A percentile compares a stretch with the other conserved stretches of the same genome.
Conservation (phyloP, 768 basidiomycete genomes). For the Rubroboletus satanas region DNA sequence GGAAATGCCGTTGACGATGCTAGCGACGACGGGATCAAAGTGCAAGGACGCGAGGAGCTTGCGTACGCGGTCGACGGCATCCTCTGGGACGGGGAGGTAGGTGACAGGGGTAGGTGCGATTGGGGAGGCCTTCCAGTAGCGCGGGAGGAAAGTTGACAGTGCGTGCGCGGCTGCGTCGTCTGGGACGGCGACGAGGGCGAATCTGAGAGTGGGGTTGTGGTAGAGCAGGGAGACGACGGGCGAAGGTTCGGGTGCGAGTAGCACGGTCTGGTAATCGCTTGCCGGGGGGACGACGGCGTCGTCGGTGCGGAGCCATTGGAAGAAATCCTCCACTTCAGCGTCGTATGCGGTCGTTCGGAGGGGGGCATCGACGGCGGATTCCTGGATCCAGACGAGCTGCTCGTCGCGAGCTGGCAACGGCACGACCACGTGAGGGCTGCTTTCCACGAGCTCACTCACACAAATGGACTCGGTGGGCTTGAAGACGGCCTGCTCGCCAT, state of each 20-base stretch:
- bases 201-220: slow-evolving; percentile 31
- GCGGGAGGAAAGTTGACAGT: slow-evolving; percentile 65
- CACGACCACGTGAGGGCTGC: slow-evolving; percentile 1
- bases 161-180: slow-evolving; percentile 36
- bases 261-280: slow-evolving; percentile 18
- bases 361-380: slow-evolving; percentile 46
- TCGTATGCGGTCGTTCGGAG: slow-evolving; percentile 35
- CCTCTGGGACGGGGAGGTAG: slow-evolving; percentile 53
- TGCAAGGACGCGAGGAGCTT: slow-evolving; percentile 53
- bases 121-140: slow-evolving; percentile 66
- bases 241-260: slow-evolving; percentile 5
- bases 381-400: slow-evolving; percentile 61
- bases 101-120: slow-evolving; percentile 49
- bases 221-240: slow-evolving; percentile 38
- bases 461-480: slow-evolving; percentile 39
- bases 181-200: slow-evolving; percentile 49
- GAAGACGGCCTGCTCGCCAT: slow-evolving; percentile 51
- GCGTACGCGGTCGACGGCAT: slow-evolving; percentile 52
- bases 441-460: slow-evolving; percentile 14
- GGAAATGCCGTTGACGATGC: slow-evolving; percentile 66
- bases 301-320: slow-evolving; percentile 29
- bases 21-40: slow-evolving; percentile 68
- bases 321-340: slow-evolving; percentile 36
- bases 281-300: slow-evolving; percentile 8
- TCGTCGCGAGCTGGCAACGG: slow-evolving; percentile 26